phyloP scores from a whole-genome alignment of 257 asterid genomes.

The Knoxia roxburghii region DNA sequence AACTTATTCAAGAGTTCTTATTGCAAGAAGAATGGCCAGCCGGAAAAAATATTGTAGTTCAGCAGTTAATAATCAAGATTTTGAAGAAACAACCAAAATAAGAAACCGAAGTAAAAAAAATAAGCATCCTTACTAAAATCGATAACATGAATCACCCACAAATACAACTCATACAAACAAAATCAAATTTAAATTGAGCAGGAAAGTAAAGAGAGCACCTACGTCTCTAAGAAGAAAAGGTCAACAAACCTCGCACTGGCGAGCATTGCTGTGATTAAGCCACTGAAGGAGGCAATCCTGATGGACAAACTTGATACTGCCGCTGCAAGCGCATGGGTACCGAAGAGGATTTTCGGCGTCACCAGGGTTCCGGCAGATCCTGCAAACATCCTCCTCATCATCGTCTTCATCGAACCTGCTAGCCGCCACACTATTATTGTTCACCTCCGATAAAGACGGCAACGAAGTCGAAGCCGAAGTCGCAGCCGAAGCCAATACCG shows the following conservation, averaged over 20 bases:
- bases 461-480: conserved; percentile 30
- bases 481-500: conserved; percentile 18
- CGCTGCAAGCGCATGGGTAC: conserved; percentile 97
- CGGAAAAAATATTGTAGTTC: background rate
- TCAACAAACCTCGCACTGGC: conserved; percentile 84
- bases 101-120: background rate
- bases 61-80: background rate
- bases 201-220: background rate
- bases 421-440: conserved; percentile 18
- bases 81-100: background rate
- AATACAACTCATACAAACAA: background rate
- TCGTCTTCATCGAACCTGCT: conserved; percentile 70
- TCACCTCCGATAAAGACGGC: conserved; percentile 36
- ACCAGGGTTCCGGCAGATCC: conserved; percentile 97
- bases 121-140: background rate
- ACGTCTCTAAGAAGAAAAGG: background rate
- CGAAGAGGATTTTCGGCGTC: conserved; percentile 85
- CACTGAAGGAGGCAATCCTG: conserved; percentile 98
- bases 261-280: conserved; percentile 98
- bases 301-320: conserved; percentile 92
- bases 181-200: background rate
- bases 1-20: background rate
- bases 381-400: conserved; percentile 92
- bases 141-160: background rate
- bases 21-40: background rate